Conservation (phyloP, 768 basidiomycete genomes). For the Lentinus brumalis region DNA sequence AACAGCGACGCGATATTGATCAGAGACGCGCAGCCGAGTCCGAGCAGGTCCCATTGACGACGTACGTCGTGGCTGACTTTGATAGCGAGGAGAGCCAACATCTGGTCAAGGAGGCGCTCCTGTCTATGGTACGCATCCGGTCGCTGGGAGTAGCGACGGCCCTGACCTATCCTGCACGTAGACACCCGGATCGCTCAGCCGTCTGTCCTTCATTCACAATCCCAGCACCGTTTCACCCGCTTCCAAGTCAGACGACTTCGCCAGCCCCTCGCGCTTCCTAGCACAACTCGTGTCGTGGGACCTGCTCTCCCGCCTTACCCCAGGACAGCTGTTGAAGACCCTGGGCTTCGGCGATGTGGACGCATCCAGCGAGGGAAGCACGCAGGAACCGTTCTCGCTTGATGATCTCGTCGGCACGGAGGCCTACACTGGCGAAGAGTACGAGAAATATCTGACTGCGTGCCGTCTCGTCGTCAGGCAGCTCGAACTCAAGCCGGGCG, state of each 20-base stretch:
- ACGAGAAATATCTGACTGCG: constrained; percentile 45
- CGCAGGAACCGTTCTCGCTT: constrained; percentile 44
- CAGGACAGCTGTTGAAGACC: constrained; percentile 41
- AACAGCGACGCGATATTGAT: neutral
- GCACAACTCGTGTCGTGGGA: constrained; percentile 50
- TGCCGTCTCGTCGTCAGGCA: constrained; percentile 53
- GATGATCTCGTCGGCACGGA: constrained; percentile 34
- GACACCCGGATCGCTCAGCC: constrained; percentile 49
- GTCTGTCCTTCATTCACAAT: constrained; percentile 81
- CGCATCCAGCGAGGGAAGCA: constrained; percentile 13
- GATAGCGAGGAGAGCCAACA: constrained; percentile 59
- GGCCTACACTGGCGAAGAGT: constrained; percentile 38
- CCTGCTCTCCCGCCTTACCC: constrained; percentile 41
- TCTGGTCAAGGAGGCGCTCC: constrained; percentile 67
- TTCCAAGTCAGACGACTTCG: constrained; percentile 21
- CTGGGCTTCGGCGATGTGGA: constrained; percentile 34
- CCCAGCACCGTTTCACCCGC: constrained; percentile 38
- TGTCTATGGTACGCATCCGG: constrained; percentile 54
- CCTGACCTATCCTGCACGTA: constrained; percentile 28
- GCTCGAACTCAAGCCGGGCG: constrained; percentile 59
- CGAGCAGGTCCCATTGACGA: constrained; percentile 43
- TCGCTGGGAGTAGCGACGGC: neutral
- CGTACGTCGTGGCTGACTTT: constrained; percentile 78
- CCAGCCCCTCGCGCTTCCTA: constrained; percentile 46
- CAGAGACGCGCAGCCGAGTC: constrained; percentile 20